Evolutionary conservation across 768 basidiomycete species (phyloP).

Genomic region (Melanogaster broomeanus): DNA sequence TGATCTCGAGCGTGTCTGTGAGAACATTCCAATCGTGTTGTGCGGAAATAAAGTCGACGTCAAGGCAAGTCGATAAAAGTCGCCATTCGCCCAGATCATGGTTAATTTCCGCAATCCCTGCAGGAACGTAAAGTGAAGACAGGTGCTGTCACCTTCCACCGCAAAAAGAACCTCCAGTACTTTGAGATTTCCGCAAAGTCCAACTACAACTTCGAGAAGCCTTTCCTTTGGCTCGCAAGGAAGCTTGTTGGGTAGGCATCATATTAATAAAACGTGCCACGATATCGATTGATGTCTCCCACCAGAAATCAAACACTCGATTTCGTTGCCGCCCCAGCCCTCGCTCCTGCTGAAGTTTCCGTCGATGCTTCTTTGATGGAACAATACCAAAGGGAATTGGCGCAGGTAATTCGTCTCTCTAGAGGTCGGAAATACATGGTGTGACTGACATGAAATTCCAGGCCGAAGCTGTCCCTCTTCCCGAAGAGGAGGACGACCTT

Average conservation of each 20-base stretch:
- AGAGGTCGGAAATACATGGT: background rate
- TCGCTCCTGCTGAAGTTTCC: slow-evolving; percentile 90
- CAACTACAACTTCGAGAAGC: slow-evolving; percentile 99
- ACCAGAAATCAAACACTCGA: slow-evolving; percentile 82
- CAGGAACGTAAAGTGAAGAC: slow-evolving; percentile 99
- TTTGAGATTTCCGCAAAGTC: slow-evolving; percentile 99
- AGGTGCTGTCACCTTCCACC: slow-evolving; percentile 97
- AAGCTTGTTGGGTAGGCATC: slow-evolving; percentile 90
- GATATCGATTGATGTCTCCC: background rate
- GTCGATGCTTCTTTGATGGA: slow-evolving; percentile 79
- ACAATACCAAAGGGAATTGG: slow-evolving; percentile 79
- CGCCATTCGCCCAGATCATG: background rate
- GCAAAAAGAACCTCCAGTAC: slow-evolving; percentile 99
- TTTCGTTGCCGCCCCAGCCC: slow-evolving; percentile 95
- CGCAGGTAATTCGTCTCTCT: slow-evolving; percentile 45
- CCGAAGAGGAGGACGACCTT: slow-evolving; percentile 94
- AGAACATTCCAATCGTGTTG: slow-evolving; percentile 98
- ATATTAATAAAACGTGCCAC: background rate
- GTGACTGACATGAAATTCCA: slow-evolving; percentile 30
- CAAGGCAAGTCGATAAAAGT: slow-evolving; percentile 61
- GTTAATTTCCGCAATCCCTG: slow-evolving; percentile 9
- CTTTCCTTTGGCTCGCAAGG: slow-evolving; percentile 98
- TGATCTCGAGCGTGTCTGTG: slow-evolving; percentile 98
- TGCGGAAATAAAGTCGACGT: slow-evolving; percentile 99
- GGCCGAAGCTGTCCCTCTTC: slow-evolving; percentile 92